These are phyloP conservation scores for Colletotrichum camelliae DNA, from an alignment of 2,329 filamentous ascomycete genomes.

Conservation along the genomic window DNA sequence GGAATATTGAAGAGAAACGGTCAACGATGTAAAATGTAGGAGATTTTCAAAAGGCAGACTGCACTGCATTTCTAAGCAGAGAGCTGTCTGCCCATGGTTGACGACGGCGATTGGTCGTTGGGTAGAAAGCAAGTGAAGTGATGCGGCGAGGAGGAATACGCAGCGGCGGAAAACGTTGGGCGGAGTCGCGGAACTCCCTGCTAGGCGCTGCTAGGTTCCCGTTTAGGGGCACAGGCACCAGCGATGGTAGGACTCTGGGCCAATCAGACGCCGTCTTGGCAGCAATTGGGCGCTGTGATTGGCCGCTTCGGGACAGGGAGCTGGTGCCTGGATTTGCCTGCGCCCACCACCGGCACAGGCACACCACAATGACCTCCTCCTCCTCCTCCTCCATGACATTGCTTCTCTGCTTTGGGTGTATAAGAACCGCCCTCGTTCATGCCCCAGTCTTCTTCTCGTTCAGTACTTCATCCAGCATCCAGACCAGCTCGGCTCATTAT, in stretches of 20 bases:
- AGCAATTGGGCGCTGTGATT: neutral
- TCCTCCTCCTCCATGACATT: neutral
- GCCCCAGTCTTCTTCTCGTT: neutral
- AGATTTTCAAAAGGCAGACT: neutral
- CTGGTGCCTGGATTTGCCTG: neutral
- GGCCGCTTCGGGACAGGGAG: neutral
- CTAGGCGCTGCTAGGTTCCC: neutral
- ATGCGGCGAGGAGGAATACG: neutral
- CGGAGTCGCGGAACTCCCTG: neutral
- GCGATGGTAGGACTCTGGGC: neutral
- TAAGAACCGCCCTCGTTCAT: neutral
- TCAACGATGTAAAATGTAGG: rapidly evolving
- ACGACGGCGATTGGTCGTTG: neutral
- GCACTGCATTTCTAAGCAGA: neutral
- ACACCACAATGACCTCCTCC: neutral
- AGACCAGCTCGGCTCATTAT: neutral
- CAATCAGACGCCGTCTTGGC: neutral
- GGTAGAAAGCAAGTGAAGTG: neutral
- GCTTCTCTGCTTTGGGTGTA: neutral
- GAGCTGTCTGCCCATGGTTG: neutral
- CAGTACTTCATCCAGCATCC: neutral
- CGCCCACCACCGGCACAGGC: neutral
- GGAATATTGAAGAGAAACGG: neutral
- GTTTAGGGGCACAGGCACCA: neutral
- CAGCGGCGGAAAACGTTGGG: constrained; percentile 12